Percentiles rank a stretch among this genome's conserved stretches.
Conservation (phyloP, 2,329 filamentous ascomycete species). For the Arthrobotrys musiformis region DNA sequence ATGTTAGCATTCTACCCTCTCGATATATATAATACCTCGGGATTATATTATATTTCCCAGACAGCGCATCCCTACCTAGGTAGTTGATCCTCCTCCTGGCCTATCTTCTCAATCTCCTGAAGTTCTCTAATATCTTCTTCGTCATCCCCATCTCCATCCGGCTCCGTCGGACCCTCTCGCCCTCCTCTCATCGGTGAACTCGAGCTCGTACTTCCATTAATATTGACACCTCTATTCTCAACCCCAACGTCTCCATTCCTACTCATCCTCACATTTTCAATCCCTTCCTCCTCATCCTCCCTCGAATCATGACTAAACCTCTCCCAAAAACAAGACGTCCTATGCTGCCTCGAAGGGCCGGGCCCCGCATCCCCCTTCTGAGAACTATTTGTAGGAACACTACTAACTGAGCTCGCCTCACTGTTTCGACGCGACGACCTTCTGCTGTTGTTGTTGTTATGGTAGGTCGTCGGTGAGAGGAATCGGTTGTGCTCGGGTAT, state of each 20-base stretch:
- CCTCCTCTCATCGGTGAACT: conserved; percentile 39
- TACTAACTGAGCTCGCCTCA: conserved; percentile 8
- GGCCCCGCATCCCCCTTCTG: conserved; percentile 4
- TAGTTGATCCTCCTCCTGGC: conserved; percentile 35
- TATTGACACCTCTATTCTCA: background rate
- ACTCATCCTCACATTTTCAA: conserved; percentile 29
- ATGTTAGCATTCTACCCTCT: background rate
- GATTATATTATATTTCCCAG: background rate
- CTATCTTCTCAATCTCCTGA: conserved; percentile 22
- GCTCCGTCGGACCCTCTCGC: conserved; percentile 9
- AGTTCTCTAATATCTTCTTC: conserved; percentile 33
- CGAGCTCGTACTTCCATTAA: conserved; percentile 14
- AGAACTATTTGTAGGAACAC: background rate
- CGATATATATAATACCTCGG: background rate
- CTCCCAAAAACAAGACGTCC: conserved; percentile 52
- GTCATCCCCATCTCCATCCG: conserved; percentile 25
- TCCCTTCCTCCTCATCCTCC: conserved; percentile 35
- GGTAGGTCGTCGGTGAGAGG: conserved; percentile 20
- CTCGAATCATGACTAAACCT: conserved; percentile 44
- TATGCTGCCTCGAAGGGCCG: background rate
- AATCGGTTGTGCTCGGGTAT: conserved; percentile 16
- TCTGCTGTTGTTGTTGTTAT: background rate
- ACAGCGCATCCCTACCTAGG: conserved; percentile 23
- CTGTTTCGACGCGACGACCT: conserved; percentile 9
- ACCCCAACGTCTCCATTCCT: conserved; percentile 1